Conservation (phyloP, 2,329 filamentous ascomycete genomes). For the Chrysosporium queenslandicum region DNA sequence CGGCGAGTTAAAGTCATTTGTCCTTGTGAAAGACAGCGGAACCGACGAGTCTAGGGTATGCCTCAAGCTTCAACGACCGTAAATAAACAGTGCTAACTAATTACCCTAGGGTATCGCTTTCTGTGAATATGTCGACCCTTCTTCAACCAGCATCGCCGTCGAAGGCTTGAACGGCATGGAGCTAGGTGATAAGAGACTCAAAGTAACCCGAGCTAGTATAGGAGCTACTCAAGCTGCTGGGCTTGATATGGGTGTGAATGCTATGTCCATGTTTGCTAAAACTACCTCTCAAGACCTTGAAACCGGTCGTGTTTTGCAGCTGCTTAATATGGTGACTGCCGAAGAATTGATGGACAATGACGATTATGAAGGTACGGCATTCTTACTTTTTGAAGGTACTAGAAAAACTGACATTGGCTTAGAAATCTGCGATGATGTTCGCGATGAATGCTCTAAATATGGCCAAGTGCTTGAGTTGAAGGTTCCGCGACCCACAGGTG, state of each 20-base stretch:
- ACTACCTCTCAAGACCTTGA: slow-evolving; percentile 72
- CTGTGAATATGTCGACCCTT: slow-evolving; percentile 78
- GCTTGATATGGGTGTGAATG: slow-evolving; percentile 90
- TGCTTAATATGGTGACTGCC: slow-evolving; percentile 96
- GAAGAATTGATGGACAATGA: slow-evolving; percentile 91
- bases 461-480: slow-evolving; percentile 80
- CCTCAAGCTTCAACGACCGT: too few species aligned
- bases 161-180: slow-evolving; percentile 90
- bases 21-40: slow-evolving; percentile 74
- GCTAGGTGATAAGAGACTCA: slow-evolving; percentile 74
- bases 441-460: slow-evolving; percentile 87
- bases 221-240: slow-evolving; percentile 87
- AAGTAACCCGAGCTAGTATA: slow-evolving; percentile 79
- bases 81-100: slow-evolving; percentile 9
- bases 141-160: slow-evolving; percentile 68
- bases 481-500: slow-evolving; percentile 76
- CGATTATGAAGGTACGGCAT: slow-evolving; percentile 73
- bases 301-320: slow-evolving; percentile 71
- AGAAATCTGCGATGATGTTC: slow-evolving; percentile 96
- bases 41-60: slow-evolving; percentile 80
- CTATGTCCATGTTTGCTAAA: slow-evolving; percentile 94
- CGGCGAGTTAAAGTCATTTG: slow-evolving; percentile 84
- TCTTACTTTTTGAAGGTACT: background rate
- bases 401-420: slow-evolving; percentile 6
- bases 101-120: slow-evolving; percentile 76